phyloP scores from a whole-genome alignment of 192 early-diverging fungal genomes.

The Spinellus fusiger region DNA sequence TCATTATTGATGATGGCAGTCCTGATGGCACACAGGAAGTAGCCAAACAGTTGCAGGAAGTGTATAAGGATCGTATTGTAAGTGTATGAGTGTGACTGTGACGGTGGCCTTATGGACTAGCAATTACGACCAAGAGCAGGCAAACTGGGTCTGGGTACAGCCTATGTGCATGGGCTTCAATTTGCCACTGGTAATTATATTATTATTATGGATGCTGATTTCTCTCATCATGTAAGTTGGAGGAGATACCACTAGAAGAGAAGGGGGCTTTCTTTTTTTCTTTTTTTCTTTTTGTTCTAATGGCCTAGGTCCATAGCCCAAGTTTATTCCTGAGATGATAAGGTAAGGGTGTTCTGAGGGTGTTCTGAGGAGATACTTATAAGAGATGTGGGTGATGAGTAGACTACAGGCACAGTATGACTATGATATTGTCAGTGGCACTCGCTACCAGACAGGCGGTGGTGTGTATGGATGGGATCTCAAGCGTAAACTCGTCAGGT shows the following conservation, averaged over 20 bases:
- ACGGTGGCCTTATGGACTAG: conserved; percentile 32
- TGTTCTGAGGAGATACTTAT: background rate
- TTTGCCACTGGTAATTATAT: conserved; percentile 92
- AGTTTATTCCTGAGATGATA: conserved; percentile 95
- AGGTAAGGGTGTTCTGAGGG: conserved; percentile 32
- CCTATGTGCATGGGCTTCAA: conserved; percentile 92
- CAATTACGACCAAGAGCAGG: conserved; percentile 88
- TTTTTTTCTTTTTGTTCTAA: background rate
- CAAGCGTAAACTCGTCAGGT: conserved; percentile 89
- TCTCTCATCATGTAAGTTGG: conserved; percentile 88
- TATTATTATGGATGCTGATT: conserved; percentile 98
- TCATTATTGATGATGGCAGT: conserved; percentile 93
- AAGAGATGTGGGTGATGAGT: background rate
- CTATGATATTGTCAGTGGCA: conserved; percentile 92
- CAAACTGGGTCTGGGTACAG: conserved; percentile 93
- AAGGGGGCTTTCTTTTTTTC: background rate
- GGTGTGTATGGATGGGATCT: conserved; percentile 98
- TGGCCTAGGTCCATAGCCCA: conserved; percentile 56
- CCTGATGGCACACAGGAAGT: conserved; percentile 95
- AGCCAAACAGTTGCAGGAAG: conserved; percentile 78
- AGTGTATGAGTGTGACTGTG: conserved; percentile 3
- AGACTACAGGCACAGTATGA: conserved; percentile 76
- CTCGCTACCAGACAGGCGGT: conserved; percentile 80
- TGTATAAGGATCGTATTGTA: conserved; percentile 89
- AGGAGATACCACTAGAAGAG: background rate